phyloP scores from a whole-genome alignment of 2,329 filamentous ascomycete genomes.

The Zasmidium angulare region DNA sequence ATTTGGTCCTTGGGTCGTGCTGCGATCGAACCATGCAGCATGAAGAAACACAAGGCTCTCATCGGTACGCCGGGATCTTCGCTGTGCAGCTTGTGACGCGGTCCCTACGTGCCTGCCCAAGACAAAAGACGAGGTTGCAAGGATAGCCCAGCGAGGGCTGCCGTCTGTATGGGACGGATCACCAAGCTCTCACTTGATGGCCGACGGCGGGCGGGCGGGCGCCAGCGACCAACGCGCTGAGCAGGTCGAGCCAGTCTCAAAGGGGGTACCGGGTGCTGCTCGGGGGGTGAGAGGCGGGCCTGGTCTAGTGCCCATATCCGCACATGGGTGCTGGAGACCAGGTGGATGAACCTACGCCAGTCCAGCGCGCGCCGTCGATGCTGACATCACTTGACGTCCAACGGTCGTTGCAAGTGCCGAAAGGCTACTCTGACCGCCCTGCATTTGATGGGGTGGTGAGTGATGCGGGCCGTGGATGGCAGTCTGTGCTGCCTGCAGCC shows the following conservation, averaged over 20 bases:
- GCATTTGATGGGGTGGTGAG: constrained; percentile 10
- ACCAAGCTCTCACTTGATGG: constrained; percentile 11
- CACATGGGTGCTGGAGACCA: constrained; percentile 2
- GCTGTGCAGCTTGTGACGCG: constrained; percentile 27
- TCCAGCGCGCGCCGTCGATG: constrained; percentile 17
- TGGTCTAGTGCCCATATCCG: constrained; percentile 4
- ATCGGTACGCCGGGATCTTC: constrained; percentile 23
- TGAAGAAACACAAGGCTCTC: constrained; percentile 22
- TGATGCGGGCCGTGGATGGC: constrained; percentile 16
- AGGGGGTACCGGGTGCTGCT: constrained; percentile 12
- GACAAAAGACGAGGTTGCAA: constrained; percentile 14
- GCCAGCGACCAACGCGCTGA: constrained; percentile 9
- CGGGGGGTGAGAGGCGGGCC: background rate
- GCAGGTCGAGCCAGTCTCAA: constrained; percentile 8
- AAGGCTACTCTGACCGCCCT: constrained; percentile 19
- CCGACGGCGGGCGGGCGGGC: constrained; percentile 16
- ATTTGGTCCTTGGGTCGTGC: constrained; percentile 26
- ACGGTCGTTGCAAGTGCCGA: constrained; percentile 24
- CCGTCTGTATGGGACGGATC: constrained; percentile 13
- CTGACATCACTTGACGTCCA: constrained; percentile 25
- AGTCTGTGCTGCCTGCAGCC: constrained; percentile 10
- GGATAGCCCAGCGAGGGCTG: constrained; percentile 18
- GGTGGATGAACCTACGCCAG: constrained; percentile 4
- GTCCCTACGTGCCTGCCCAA: constrained; percentile 23
- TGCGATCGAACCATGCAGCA: constrained; percentile 26